Evolutionary conservation across 495 filamentous ascomycete species (phyloP), one percentile per base, ranked within the genome.

Genomic region (Penicillium subrubescens): DNA sequence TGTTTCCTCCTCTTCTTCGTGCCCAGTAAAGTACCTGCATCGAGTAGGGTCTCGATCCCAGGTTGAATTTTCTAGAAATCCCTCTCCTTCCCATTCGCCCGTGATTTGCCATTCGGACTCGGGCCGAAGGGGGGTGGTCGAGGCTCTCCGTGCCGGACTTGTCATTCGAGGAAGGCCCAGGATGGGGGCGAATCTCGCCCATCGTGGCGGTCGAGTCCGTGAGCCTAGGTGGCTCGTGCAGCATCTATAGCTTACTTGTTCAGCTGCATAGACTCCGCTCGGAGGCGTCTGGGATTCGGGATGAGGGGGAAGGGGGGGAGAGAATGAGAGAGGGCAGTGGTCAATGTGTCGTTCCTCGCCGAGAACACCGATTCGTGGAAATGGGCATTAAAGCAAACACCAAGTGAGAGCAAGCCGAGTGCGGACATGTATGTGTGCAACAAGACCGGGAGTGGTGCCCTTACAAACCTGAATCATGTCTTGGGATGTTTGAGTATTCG

Each of bases 101-200:
- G 17, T n/a, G 59, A 43, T 29, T 29, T 54, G 31, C 35, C 27
- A 12, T 19, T 56, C 60, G 60, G 60, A 43, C 60, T 62, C 60
- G 60, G 60, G 48, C 60, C 60, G 60, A 48, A 46, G 14, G 21
- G 43, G 12, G 44, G 44, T 25, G 21, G 19, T 48, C 44, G 44
- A 52, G 21, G 17, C 33, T 52, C 27, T 15, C 17, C 12, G 59
- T 60, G 21, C 59, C 59, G 59, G n/a, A 35, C 33, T 39, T 52
- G 12, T 53, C 46, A 60, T 60, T 60, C 59, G 53, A 56, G 29
- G 53, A 56, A 37, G 37, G 37, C 37, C 37, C 1, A 5, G 37
- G 12, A 33, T 33, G 31, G 53, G 29, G 33, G 53, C 33, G 53
- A 37, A 37, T 17, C 31, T 10, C n/a, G 12, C 12, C 4, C 48